These are phyloP conservation scores for Clarireedia paspali DNA, from an alignment of 2,329 filamentous ascomycete species.

Conservation along the genomic window DNA sequence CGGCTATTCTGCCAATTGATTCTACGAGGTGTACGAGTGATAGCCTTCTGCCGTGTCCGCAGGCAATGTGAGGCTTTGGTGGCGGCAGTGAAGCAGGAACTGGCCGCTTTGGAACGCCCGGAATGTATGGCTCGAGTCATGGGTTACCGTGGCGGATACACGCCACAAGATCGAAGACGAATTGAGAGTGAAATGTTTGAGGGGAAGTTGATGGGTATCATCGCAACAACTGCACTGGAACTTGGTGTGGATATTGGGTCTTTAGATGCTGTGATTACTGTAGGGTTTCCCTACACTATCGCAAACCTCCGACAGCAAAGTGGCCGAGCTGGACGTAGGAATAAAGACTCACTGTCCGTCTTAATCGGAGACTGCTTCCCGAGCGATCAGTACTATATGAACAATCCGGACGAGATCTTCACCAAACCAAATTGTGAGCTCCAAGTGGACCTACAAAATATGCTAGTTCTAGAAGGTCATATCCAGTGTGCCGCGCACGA, in stretches of 20 bases:
- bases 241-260: conserved; percentile 92
- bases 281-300: conserved; percentile 93
- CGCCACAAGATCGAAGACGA: conserved; percentile 74
- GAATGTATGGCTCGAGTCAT: conserved; percentile 78
- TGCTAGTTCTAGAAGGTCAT: conserved; percentile 87
- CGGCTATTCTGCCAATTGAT: conserved; percentile 86
- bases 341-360: conserved; percentile 87
- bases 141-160: conserved; percentile 94
- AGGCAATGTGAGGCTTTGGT: conserved; percentile 84
- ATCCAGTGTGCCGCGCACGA: conserved; percentile 93
- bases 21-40: conserved; percentile 79
- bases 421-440: conserved; percentile 83
- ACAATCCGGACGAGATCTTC: conserved; percentile 89
- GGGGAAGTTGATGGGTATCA: conserved; percentile 83
- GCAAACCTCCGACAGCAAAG: conserved; percentile 92
- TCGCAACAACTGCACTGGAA: conserved; percentile 89
- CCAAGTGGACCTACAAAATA: conserved; percentile 85
- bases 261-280: conserved; percentile 85
- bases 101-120: conserved; percentile 61
- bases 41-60: conserved; percentile 84
- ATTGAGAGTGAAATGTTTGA: conserved; percentile 98
- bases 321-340: conserved; percentile 81
- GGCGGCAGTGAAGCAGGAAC: conserved; percentile 69
- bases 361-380: conserved; percentile 84
- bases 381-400: conserved; percentile 95